phyloP scores from a whole-genome alignment of 2,329 filamentous ascomycete species.

The Paracoccidioides lutzii region DNA sequence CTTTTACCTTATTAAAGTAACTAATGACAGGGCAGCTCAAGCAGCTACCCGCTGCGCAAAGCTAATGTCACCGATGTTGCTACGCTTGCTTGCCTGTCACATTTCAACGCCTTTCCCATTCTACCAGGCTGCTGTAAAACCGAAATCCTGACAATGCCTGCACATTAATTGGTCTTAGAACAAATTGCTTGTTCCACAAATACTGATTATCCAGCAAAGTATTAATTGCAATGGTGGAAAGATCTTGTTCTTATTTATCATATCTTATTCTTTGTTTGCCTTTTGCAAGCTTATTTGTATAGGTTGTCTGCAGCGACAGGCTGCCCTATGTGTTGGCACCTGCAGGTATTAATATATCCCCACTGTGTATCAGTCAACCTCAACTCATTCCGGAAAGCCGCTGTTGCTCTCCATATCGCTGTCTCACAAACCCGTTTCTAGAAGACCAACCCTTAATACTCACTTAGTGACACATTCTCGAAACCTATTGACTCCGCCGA shows the following conservation, averaged over 20 bases:
- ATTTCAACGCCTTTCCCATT: conserved; percentile 12
- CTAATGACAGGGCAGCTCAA: conserved; percentile 3
- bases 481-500: conserved; percentile 8
- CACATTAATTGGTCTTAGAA: conserved; percentile 19
- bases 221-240: conserved; percentile 8
- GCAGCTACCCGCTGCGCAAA: conserved; percentile 12
- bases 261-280: conserved; percentile 13
- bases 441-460: conserved; percentile 7
- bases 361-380: conserved; percentile 8
- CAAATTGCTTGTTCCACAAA: conserved; percentile 22
- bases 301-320: conserved; percentile 18
- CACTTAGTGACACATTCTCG: conserved; percentile 5
- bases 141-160: conserved; percentile 16
- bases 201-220: conserved; percentile 15
- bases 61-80: conserved; percentile 7
- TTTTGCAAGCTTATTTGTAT: conserved; percentile 4
- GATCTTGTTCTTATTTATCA: conserved; percentile 8
- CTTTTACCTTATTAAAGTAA: not conserved
- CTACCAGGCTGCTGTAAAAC: conserved; percentile 18
- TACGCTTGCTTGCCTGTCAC: conserved; percentile 12
- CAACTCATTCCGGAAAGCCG: conserved; percentile 6
- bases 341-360: conserved; percentile 4
- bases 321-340: conserved; percentile 17
- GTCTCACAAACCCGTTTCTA: conserved; percentile 14
- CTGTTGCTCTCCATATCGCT: conserved; percentile 12